Base-by-base conservation (phyloP, 2,329 filamentous ascomycete species). In the Hypocreales sp. region DNA sequence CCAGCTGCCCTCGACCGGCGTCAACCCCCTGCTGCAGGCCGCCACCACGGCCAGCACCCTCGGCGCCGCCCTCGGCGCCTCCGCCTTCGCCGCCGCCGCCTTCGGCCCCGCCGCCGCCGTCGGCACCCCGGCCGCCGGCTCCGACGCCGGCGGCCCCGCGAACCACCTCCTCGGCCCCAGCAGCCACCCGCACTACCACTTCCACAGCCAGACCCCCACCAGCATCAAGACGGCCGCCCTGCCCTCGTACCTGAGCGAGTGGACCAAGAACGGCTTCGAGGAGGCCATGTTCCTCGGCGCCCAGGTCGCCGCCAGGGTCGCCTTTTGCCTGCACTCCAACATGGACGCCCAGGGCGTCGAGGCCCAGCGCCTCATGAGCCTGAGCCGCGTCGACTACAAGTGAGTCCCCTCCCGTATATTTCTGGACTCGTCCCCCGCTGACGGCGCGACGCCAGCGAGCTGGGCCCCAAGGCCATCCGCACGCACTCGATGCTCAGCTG, bases 21-120 rank as follows among this genome's bases (percentile, higher is more conserved):
- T 93, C 24, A 94, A 95, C 48, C 86, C 87, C 10, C 75, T 95
- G 4, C 69, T 95, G 5, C 79, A 92, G 33, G 87, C 87, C 5
- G 90, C 90, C 2, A 93, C 87, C 0, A 84, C 79, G 4, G 76
- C 74, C 2, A 71, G 71, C 25, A 67, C 64, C 24, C 47, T 64
- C 24, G 53, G 61, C 27, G 56, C 65, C 30, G 52, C 56, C 22
- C 5, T 5, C 15, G 18, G 7, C 28, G 20, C 17, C 23, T 25
- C 10, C 18, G 16, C 63, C 33, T 50, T 56, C 39, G 48, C 51
- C 24, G 47, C 51, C 16, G 48, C n/a, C 47, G 48, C 51, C 24
- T 47, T 51, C 16, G 48, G 12, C 47, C 21, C 42, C 38, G 4
- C 35, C 30, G 17, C 44, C 15, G 21, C 47, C 6, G 45, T 48